Conservation (phyloP, 768 basidiomycete species). For the Trametes cubensis region DNA sequence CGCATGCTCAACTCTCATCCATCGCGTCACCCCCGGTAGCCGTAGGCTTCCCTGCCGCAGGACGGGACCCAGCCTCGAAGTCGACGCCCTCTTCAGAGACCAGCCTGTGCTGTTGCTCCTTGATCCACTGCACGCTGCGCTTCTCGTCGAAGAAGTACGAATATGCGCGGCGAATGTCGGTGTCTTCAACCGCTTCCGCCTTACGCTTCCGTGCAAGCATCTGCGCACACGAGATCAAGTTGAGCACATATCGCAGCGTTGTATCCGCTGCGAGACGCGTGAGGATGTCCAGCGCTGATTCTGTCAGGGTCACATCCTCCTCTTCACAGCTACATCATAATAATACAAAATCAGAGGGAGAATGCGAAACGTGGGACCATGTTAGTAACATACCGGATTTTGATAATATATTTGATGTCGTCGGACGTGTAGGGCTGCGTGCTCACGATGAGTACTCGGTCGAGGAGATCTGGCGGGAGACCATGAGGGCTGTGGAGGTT, state of each 20-base stretch:
- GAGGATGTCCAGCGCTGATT: slow-evolving; percentile 75
- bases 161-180: slow-evolving; percentile 84
- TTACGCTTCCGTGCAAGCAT: slow-evolving; percentile 86
- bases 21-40: slow-evolving; percentile 29
- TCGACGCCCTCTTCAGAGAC: slow-evolving; percentile 71
- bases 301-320: slow-evolving; percentile 85
- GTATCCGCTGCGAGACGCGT: slow-evolving; percentile 89
- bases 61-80: slow-evolving; percentile 29
- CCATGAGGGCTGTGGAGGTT: slow-evolving; percentile 95
- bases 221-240: slow-evolving; percentile 91
- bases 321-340: slow-evolving; percentile 73
- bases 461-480: slow-evolving; percentile 90
- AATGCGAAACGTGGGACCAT: background rate
- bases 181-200: slow-evolving; percentile 76
- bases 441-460: slow-evolving; percentile 94
- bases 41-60: background rate
- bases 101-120: slow-evolving; percentile 76
- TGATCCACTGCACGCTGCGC: slow-evolving; percentile 88
- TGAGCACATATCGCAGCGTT: slow-evolving; percentile 91
- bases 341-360: background rate
- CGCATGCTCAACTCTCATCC: slow-evolving; percentile 38
- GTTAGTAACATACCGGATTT: slow-evolving; percentile 69
- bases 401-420: slow-evolving; percentile 89
- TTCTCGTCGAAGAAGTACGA: slow-evolving; percentile 93
- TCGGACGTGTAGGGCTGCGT: slow-evolving; percentile 83